These are phyloP conservation scores for Arthrobotrys conoides DNA, from an alignment of 2,329 filamentous ascomycete species.

Conservation along the genomic window DNA sequence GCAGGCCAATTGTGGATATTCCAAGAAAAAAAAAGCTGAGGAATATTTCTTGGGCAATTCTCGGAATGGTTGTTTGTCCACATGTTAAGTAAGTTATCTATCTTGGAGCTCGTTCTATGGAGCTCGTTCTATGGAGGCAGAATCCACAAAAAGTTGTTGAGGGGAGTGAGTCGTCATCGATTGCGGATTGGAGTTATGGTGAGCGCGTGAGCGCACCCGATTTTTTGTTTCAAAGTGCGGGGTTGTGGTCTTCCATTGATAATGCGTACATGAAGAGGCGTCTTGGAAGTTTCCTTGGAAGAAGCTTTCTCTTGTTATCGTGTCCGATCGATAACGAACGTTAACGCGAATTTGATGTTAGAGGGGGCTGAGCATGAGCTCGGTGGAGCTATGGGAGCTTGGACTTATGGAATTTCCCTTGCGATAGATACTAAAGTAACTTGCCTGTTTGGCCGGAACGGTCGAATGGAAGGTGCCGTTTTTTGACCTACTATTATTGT, in stretches of 20 bases:
- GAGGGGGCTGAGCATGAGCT: constrained; percentile 30
- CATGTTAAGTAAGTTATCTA: background rate
- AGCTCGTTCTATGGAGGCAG: background rate
- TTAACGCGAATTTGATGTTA: background rate
- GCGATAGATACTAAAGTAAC: background rate
- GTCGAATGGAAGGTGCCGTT: constrained; percentile 19
- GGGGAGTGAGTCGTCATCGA: too few species aligned
- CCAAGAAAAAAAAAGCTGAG: constrained; percentile 2
- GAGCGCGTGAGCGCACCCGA: background rate
- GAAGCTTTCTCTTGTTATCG: constrained; percentile 14
- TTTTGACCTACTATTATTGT: background rate
- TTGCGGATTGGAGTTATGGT: background rate
- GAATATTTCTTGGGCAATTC: background rate
- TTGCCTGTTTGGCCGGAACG: constrained; percentile 1
- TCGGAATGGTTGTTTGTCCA: background rate
- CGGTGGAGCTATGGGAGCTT: constrained; percentile 4
- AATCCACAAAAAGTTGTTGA: background rate
- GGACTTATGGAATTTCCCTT: background rate
- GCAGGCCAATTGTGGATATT: constrained; percentile 4
- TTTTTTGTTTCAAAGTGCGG: background rate
- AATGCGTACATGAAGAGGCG: too few species aligned
- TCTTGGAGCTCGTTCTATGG: background rate
- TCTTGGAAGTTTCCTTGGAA: background rate
- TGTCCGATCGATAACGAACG: background rate
- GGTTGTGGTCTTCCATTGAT: background rate